Percentiles rank a stretch among this genome's conserved stretches.
These are phyloP conservation scores for Leccinum ponderosum DNA, from an alignment of 1,284 basidiomycete genomes.

Conservation along the genomic window DNA sequence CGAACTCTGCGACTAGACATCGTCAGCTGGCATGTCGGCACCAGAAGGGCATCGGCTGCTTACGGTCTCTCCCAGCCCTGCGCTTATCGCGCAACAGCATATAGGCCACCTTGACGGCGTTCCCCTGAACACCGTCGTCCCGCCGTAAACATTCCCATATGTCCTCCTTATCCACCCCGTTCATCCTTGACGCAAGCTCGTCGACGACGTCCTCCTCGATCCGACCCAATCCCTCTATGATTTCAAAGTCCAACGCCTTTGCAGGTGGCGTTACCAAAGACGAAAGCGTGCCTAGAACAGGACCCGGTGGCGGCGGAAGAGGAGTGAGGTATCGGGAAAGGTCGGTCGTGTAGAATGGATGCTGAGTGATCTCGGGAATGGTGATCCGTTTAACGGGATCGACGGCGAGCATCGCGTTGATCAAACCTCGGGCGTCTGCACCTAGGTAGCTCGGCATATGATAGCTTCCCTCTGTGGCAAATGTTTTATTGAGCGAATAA, in stretches of 20 bases:
- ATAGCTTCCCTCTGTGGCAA: constrained; percentile 74
- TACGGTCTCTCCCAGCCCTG: constrained; percentile 80
- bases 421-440: constrained; percentile 73
- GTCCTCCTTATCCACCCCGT: constrained; percentile 78
- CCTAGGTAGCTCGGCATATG: constrained; percentile 81
- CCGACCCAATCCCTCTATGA: constrained; percentile 81
- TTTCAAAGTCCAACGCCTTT: constrained; percentile 68
- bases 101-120: constrained; percentile 96
- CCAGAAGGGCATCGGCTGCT: constrained; percentile 27
- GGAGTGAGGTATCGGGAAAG: constrained; percentile 83
- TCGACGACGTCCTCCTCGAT: constrained; percentile 91
- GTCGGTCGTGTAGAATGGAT: constrained; percentile 86
- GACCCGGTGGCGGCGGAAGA: constrained; percentile 77
- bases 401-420: constrained; percentile 86
- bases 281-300: constrained; percentile 70
- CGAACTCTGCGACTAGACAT: constrained; percentile 66
- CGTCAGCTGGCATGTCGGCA: constrained; percentile 15
- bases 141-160: constrained; percentile 83
- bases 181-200: constrained; percentile 75
- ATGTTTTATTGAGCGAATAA: not conserved
- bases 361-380: constrained; percentile 84
- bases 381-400: constrained; percentile 94
- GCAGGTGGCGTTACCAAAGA: constrained; percentile 62
- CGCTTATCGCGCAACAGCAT: constrained; percentile 91
- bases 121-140: constrained; percentile 83